A percentile compares a stretch with the other conserved stretches of the same genome.
Evolutionary conservation across 306 rosid genomes (phyloP).

Genomic region (Rosa rugosa): DNA sequence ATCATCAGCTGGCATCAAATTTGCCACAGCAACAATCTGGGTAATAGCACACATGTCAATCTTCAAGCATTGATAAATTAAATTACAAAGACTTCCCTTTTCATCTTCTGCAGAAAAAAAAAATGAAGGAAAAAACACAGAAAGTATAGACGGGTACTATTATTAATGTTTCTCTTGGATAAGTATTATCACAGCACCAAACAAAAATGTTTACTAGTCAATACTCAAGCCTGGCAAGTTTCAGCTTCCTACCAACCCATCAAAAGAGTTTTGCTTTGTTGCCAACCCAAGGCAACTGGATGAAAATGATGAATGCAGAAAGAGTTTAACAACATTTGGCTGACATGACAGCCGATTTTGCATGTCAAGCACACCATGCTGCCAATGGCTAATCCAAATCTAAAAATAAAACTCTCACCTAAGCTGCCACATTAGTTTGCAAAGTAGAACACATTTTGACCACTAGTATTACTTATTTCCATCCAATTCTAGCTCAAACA

Average conservation of each 20-base stretch:
- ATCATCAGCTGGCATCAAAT: conserved; percentile 90
- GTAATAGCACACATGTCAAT: background rate
- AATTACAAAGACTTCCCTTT: background rate
- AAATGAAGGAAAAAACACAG: background rate
- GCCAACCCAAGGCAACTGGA: background rate
- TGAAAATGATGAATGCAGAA: background rate
- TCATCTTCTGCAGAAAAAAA: background rate
- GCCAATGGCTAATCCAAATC: background rate
- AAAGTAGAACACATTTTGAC: background rate
- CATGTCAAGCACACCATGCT: background rate
- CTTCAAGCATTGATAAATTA: background rate
- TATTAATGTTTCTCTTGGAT: background rate
- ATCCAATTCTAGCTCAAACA: background rate
- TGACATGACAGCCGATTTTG: background rate
- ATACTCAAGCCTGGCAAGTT: background rate
- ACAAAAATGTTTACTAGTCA: background rate
- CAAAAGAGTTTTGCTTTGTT: background rate
- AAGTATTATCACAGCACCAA: background rate
- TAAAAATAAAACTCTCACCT: background rate
- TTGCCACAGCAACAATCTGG: conserved; percentile 94
- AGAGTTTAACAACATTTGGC: background rate
- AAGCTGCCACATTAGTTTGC: background rate
- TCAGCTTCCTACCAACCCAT: background rate
- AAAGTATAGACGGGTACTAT: too few species aligned
- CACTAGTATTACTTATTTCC: background rate